A percentile compares a stretch with the other conserved stretches of the same genome.
These are phyloP conservation scores for Elaeis guineensis DNA, from an alignment of 176 grass and related monocot species.

Conservation along the genomic window DNA sequence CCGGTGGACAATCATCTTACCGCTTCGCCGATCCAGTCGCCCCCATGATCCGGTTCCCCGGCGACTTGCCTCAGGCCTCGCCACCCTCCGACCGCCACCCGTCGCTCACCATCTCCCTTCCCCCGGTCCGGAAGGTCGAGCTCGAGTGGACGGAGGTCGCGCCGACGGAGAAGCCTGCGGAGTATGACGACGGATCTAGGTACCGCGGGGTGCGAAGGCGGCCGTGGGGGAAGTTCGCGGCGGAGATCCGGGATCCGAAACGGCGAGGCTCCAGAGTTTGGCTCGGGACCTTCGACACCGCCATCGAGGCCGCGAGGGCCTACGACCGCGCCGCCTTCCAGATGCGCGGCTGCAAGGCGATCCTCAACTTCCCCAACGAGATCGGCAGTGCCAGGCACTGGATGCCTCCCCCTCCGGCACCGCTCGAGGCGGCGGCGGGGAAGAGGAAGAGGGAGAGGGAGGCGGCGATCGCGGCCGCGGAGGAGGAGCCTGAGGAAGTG, in stretches of 20 bases:
- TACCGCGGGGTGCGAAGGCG: slow-evolving; percentile 82
- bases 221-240: slow-evolving; percentile 88
- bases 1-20: too few relatives aligned
- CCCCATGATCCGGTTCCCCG: too few relatives aligned
- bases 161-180: neutral
- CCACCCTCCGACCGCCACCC: neutral
- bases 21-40: too few relatives aligned
- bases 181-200: slow-evolving; percentile 10
- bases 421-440: too few relatives aligned
- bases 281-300: slow-evolving; percentile 90
- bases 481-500: too few relatives aligned
- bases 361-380: slow-evolving; percentile 94
- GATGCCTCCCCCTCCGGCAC: too few relatives aligned
- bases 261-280: slow-evolving; percentile 66
- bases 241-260: slow-evolving; percentile 85
- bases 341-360: slow-evolving; percentile 71
- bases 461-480: too few relatives aligned
- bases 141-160: neutral
- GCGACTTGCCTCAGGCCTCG: too few relatives aligned
- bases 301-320: slow-evolving; percentile 61
- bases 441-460: too few relatives aligned
- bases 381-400: slow-evolving; percentile 16
- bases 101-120: slow-evolving; percentile 1
- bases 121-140: neutral
- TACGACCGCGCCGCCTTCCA: slow-evolving; percentile 80